Conservation (phyloP, 2,329 filamentous ascomycete genomes). For the Ophiostoma populinum region DNA sequence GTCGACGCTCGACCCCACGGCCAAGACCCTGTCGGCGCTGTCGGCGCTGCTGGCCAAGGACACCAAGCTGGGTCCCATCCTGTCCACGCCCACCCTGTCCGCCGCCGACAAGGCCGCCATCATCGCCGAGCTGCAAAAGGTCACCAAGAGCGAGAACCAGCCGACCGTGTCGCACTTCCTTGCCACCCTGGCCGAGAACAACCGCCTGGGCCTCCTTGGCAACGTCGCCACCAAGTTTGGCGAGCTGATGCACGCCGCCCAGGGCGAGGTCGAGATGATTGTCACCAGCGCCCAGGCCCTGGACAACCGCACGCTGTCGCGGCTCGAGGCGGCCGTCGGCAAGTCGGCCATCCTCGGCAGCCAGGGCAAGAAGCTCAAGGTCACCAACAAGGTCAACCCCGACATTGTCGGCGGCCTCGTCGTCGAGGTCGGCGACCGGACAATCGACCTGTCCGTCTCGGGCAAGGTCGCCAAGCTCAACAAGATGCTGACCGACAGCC, state of each 20-base stretch:
- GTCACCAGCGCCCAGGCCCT: slow-evolving; percentile 81
- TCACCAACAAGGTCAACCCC: slow-evolving; percentile 86
- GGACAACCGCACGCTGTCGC: slow-evolving; percentile 68
- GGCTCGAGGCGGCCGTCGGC: slow-evolving; percentile 72
- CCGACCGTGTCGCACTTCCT: slow-evolving; percentile 92
- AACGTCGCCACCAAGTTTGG: slow-evolving; percentile 76
- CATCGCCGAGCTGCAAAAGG: slow-evolving; percentile 74
- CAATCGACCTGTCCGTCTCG: slow-evolving; percentile 92
- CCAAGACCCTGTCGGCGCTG: slow-evolving; percentile 61
- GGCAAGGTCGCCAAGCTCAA: slow-evolving; percentile 95
- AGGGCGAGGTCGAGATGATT: slow-evolving; percentile 82
- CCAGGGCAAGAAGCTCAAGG: slow-evolving; percentile 92
- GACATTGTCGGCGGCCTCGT: slow-evolving; percentile 87
- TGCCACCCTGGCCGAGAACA: slow-evolving; percentile 81
- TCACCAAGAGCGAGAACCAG: slow-evolving; percentile 48
- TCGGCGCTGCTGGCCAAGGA: slow-evolving; percentile 62
- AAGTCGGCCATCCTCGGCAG: slow-evolving; percentile 80
- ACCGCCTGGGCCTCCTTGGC: slow-evolving; percentile 70
- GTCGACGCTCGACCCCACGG: slow-evolving; percentile 66
- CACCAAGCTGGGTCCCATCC: slow-evolving; percentile 58
- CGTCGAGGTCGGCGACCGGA: slow-evolving; percentile 93
- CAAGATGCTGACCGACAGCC: slow-evolving; percentile 90
- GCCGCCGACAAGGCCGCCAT: slow-evolving; percentile 70
- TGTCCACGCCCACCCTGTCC: slow-evolving; percentile 65
- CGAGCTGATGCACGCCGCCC: slow-evolving; percentile 71